Base-by-base conservation (phyloP, 2,329 filamentous ascomycete species). In the Hymenoscyphus albidus region DNA sequence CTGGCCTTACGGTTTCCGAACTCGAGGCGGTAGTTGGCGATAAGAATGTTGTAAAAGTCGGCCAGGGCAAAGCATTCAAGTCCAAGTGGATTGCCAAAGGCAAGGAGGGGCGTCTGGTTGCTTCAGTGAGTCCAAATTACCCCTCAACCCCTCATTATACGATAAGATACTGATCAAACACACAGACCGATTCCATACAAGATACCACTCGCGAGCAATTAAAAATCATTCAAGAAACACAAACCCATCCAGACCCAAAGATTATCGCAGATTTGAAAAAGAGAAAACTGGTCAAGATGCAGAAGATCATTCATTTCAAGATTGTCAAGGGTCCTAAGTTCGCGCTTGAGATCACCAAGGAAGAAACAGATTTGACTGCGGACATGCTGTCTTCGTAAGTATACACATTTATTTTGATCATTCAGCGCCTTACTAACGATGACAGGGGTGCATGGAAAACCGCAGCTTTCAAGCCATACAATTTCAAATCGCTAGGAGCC, bases 1-100 rank as follows among this genome's bases (percentile, higher is more conserved):
- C 94, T 74, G 93, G 93, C 27, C 82, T 97, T 77, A 90, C 90
- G 69, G 89, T 98, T 66, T 80, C 84, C 69, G 91, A 94, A 70
- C 80, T 93, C 64, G 85, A 89, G 78, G 81, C 80, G 75, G 81
- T 80, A 62, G 87, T 94, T 69, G 89, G 90, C 63, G 87, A 90
- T 77, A 91, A 91, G 77, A 87, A 81, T 58, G 88, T 86, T 56
- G 83, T 88, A 59, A 94, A 92, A 80, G 82, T 97, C 66, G 95
- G 95, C n/a, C 90, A 95, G 76, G 93, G 93, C 72, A 96, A 95
- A 80, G 94, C 94, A 40, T 97, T 98, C 82, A 96, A 86, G 75
- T 85, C 88, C 77, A 89, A 88, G 75, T 90, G 87, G 88, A 89
- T 90, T 68, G 76, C 78, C 13, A 88, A 86, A 78, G 84, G 82